Base-by-base conservation (phyloP, 768 basidiomycete genomes). In the Suillus bovinus region DNA sequence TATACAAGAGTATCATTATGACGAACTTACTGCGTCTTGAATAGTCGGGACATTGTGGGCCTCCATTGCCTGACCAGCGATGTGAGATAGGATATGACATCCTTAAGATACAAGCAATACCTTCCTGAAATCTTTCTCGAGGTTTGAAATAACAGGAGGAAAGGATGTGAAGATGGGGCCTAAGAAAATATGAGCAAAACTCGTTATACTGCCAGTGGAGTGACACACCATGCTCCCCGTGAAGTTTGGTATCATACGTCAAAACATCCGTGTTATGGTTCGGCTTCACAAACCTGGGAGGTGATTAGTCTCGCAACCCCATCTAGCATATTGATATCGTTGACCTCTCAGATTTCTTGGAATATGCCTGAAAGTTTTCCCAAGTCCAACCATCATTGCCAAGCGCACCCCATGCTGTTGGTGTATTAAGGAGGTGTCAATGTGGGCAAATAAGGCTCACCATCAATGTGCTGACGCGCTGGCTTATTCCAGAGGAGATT, bases 361-460 rank as follows among this genome's bases (percentile, higher is more conserved):
- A 75, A 62, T 80, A 80, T 53, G 78, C 76, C 9, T 71, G 59
- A 58, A 76, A 80, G 22, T 78, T 74, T 0, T 74, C 67, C 81
- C 81, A 85, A 64, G 83, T 84, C 84, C 84, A 86, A 6, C 83
- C 84, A 1, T 76, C 74, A 61, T 85, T 85, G 7, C 84, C 84
- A n/a, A 86, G 73, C 58, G 74, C 72, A 66, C 84, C 83, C 54
- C 80, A 72, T 46, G 44, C 44, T 46, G 11, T 22, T 22, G 44
- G n/a, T 22, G 44, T 22, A 11, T 46, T 13, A 46, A 46, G 11
- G n/a, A 46, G 22, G 11, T 13, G 4, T 46, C 22, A 5, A 13
- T 46, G 2, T 6, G 22, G n/a, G 44, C 10, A 46, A 46, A 46
- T 46, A 4, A 44, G 22, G n/a, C 11, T 5, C 11, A 22, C 44